Percentiles rank a stretch among this genome's conserved stretches.
phyloP scores from a whole-genome alignment of 2,329 filamentous ascomycete species.

The Diaporthe helianthi region DNA sequence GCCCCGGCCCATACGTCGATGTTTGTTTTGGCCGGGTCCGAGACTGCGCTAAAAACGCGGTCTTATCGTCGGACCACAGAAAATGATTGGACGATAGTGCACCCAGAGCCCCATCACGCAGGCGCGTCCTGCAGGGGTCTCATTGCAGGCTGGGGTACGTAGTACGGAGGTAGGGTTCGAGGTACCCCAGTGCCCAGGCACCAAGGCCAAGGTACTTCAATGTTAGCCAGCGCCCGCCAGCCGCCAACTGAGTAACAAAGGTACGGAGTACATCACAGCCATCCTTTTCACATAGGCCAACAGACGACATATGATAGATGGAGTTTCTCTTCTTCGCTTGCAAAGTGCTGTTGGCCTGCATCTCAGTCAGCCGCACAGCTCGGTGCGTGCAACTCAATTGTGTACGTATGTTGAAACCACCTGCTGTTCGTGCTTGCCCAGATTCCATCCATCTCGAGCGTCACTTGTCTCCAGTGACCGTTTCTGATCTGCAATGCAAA shows the following conservation, averaged over 20 bases:
- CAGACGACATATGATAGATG: background rate
- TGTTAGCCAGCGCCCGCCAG: background rate
- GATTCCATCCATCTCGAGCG: slow-evolving; percentile 23
- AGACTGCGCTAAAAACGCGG: slow-evolving; percentile 27
- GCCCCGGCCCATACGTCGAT: slow-evolving; percentile 21
- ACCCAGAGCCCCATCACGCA: background rate
- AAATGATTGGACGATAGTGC: slow-evolving; percentile 24
- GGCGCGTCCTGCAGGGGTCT: slow-evolving; percentile 21
- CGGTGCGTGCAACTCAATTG: background rate
- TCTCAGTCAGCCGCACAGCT: background rate
- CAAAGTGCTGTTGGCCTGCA: too few species aligned
- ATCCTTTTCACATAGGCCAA: background rate
- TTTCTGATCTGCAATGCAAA: slow-evolving; percentile 11
- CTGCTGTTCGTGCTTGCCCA: background rate
- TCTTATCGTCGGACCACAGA: slow-evolving; percentile 1
- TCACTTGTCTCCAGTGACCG: slow-evolving; percentile 21
- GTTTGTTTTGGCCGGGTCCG: slow-evolving; percentile 28
- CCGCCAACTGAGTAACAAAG: background rate
- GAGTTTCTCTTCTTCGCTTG: background rate
- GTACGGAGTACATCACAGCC: background rate
- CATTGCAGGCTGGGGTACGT: background rate
- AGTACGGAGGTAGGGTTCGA: background rate
- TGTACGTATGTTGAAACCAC: background rate
- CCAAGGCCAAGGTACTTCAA: background rate
- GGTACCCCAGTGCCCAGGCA: background rate